Evolutionary conservation across 768 basidiomycete genomes (phyloP), one percentile per base, ranked within the genome.

Genomic region (Tylopilus balloui): DNA sequence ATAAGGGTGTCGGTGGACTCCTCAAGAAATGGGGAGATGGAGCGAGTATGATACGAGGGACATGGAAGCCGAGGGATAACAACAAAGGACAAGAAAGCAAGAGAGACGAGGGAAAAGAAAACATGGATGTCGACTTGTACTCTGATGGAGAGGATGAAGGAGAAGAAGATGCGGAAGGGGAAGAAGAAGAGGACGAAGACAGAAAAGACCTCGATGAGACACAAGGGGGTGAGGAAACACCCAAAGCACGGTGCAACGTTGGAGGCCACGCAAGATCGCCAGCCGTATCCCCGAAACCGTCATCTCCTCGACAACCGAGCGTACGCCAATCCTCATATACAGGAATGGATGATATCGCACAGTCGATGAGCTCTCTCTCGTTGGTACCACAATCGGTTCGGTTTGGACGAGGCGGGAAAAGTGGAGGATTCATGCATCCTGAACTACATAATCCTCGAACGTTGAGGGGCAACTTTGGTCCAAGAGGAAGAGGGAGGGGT

Each of bases 1-100:
- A 93, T 69, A 92, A 88, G 63, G 92, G 92, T 19, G 81, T 92
- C 12, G 90, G 89, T 12, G 88, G 85, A 4, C 69, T 92, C 15
- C 65, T 92, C 47, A 79, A 80, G 63, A 79, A 73, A 59, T 92
- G 88, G 87, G 90, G 90, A 10, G 86, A 88, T 50, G 90, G 89
- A 6, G 90, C 80, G 5, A 90, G 86, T 56, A 73, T 92, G 70
- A 73, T 92, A 45, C 76, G 90, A 32, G 78, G 78, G 11, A 72
- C 78, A 48, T 92, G 89, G 89, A 87, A 80, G 42, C 58, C 71
- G 5, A 70, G 80, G 27, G 71, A 72, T 1, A 53, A 54, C 9
- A 44, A 50, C 35, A 14, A 52, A 48, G 45, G 52, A 28, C 54
- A 60, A 5, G 63, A 48, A 15, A 47, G 24, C 25, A 25, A 41